Evolutionary conservation across 495 filamentous ascomycete species (phyloP), one percentile per base, ranked within the genome.

Genomic region (Aspergillus haitiensis): DNA sequence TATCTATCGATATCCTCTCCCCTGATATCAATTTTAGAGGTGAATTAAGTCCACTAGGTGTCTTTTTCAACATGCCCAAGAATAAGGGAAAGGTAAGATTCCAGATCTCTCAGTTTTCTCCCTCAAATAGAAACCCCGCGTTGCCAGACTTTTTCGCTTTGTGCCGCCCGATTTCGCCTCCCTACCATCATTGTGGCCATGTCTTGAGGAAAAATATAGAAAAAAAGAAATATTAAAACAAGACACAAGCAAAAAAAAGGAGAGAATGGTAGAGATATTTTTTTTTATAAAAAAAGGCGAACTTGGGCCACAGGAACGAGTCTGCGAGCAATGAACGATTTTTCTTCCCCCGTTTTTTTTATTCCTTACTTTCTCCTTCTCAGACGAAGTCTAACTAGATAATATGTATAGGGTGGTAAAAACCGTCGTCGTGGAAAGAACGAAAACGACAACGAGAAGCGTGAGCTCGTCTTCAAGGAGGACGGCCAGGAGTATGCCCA

Each of bases 401-500:
- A 18, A 7, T 31, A 12, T 51, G n/a, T 64, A 78, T 68, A 97
- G 90, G 94, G 94, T 75, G 94, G 94, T 82, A 98, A 98, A 84
- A 98, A 98, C 78, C 81, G 94, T 73, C 86, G 94, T 81, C 88
- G 94, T 78, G 94, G 94, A 78, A 98, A 98, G 91, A 98, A 98
- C 84, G 94, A 98, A 82, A 98, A 97, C 82, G 92, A 95, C 82
- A 97, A 97, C 71, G 93, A 97, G 82, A 97, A 97, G 86, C 94
- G 94, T 72, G 94, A 98, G 77, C 84, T 98, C 54, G 90, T 90
- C 61, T 98, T 98, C 87, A 97, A 97, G 78, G 94, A 98, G 75
- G 94, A 98, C 67, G 94, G 94, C 63, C 94, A 98, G 84, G 94
- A 98, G 81, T 98, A 98, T 73, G 94, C 94, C 32, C 94, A 98